Base-by-base conservation (phyloP, 176 grass and related monocot species). In the Avena atlantica region DNA sequence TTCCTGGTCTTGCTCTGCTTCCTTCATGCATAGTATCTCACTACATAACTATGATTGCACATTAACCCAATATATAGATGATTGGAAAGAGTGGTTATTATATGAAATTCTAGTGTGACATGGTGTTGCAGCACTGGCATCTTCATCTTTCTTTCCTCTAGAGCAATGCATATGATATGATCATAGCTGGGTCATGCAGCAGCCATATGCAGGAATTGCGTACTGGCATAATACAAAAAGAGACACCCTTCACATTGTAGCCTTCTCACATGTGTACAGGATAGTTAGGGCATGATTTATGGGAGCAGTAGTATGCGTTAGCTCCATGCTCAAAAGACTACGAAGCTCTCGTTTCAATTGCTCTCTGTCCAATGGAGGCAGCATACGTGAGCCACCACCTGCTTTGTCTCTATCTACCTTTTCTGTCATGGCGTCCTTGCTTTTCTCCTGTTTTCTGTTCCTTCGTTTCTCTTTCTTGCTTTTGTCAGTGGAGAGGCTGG, bases 221-320 rank as follows among this genome's bases (percentile, higher is more conserved):
- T 72, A 73, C 81, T 59, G 34, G 52, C 13, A 49, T 49, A 79
- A 61, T 79, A 78, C 74, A 27, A 78, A 78, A 36, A 78, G 50
- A 78, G 53, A 78, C 74, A 34, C n/a, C 42, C 37, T 51, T 81
- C 64, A 8, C 4, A 21, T 56, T 78, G 31, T 78, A 58, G 9
- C 53, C 17, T 78, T 78, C 25, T 68, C 13, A 15, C 65, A 68
- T 68, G 65, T 68, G 14, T 36, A 65, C 13, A 13, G 2, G 13
- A 53, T 53, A 13, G 51, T 16, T 53, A 6, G 24, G 40, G 40
- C 40, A 42, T 42, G 40, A 42, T 42, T 42, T 42, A 42, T 42
- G 40, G 40, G 40, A 42, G 40, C 40, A 42, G 6, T 42, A 42
- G 40, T 42, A 42, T 42, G 40, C 40, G 40, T 42, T 42, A 42